Percentiles rank a stretch among this genome's conserved stretches.
These are phyloP conservation scores for Colletotrichum camelliae DNA, from an alignment of 2,329 filamentous ascomycete species.

Conservation along the genomic window DNA sequence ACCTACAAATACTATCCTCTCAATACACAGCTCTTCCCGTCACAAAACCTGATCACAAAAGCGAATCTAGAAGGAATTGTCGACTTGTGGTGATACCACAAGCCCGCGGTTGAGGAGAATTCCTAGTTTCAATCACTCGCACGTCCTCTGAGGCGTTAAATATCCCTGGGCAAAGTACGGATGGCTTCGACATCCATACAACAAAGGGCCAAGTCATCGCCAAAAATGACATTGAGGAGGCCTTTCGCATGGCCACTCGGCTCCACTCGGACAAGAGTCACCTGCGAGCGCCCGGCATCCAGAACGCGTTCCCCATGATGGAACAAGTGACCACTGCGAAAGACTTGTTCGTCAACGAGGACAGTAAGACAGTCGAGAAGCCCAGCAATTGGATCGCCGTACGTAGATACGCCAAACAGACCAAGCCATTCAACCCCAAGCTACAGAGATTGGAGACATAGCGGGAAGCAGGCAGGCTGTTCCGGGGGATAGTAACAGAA, in stretches of 20 bases:
- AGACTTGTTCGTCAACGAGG: too few species aligned
- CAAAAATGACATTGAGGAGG: neutral
- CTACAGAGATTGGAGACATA: neutral
- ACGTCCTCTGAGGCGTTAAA: neutral
- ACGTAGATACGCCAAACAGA: too few species aligned
- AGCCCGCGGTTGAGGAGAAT: fast-evolving
- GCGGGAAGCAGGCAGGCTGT: neutral
- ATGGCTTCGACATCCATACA: neutral
- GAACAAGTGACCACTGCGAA: too few species aligned
- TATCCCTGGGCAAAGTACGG: neutral
- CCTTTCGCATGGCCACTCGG: too few species aligned
- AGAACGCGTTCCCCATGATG: too few species aligned
- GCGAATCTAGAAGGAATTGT: too few species aligned
- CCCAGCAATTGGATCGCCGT: too few species aligned
- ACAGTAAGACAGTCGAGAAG: too few species aligned
- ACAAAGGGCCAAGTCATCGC: neutral
- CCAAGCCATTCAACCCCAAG: too few species aligned
- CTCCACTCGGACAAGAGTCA: too few species aligned
- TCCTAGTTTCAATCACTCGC: neutral
- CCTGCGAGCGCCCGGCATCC: too few species aligned
- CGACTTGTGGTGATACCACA: neutral
- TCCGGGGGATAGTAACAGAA: fast-evolving
- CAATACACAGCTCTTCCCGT: neutral
- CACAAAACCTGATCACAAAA: fast-evolving
- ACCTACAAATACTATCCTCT: too few species aligned